Base-by-base conservation (phyloP, 345 rosid genomes). In the Pistacia atlantica region DNA sequence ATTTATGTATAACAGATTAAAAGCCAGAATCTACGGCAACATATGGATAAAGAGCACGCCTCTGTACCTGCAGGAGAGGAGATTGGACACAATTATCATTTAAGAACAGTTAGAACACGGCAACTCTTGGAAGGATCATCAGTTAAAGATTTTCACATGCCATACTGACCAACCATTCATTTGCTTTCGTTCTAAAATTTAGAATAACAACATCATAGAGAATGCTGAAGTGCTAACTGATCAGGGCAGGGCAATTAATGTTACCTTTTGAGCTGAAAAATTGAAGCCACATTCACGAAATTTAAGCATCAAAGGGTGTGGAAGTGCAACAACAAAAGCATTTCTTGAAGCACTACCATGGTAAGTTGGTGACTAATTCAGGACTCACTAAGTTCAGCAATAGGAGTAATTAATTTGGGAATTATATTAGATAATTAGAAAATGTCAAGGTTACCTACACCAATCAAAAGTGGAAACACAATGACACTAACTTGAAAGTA, bases 101-200 rank as follows among this genome's bases (percentile, higher is more conserved):
- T 56, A 12, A 56, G 12, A 69, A 17, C 49, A 18, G 25, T 3
- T 11, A 54, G 54, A 33, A 69, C 17, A 55, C 18, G 57, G 11
- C 45, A 33, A 55, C 61, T 54, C 72, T 33, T 69, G 56, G 20
- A 69, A 31, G 73, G 73, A 31, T 31, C 28, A 54, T 16, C 61
- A 69, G 49, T 25, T 16, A n/a, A 0, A 18, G 61, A 69, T 33
- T 31, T 69, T 69, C 42, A 69, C 28, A 17, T 33, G 56, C 10
- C 9, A 52, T 10, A 54, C 45, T 16, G 28, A 69, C 45, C 8
- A 5, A 69, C 48, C 22, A 5, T 2, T 52, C 13, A 69, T 69
- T 52, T 33, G 28, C 46, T 54, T 52, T 35, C 52, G 31, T 69
- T 52, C 10, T 54, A 52, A 54, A 17, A 1, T 18, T 31, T 12